Evolutionary conservation across 768 basidiomycete genomes (phyloP).

Genomic region (Leccinellum albellum): DNA sequence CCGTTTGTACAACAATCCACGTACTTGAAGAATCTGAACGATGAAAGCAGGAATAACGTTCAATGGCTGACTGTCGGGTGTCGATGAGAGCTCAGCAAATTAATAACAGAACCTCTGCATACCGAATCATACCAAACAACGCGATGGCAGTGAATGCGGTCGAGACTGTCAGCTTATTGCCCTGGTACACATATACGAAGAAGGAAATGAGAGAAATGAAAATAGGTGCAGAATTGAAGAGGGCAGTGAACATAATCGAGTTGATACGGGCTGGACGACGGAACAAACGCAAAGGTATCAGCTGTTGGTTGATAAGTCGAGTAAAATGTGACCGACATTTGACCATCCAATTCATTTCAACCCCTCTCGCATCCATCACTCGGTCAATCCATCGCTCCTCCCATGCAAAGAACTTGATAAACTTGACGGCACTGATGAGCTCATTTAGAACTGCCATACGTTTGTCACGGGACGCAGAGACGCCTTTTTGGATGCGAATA

Average conservation of each 20-base stretch:
- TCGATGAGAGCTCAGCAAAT: background rate
- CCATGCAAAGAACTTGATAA: slow-evolving; percentile 45
- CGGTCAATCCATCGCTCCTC: slow-evolving; percentile 43
- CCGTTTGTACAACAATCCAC: background rate
- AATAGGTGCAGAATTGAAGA: slow-evolving; percentile 78
- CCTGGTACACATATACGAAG: slow-evolving; percentile 64
- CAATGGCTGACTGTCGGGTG: slow-evolving; percentile 50
- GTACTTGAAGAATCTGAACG: slow-evolving; percentile 66
- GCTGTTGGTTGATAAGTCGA: background rate
- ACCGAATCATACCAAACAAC: slow-evolving; percentile 82
- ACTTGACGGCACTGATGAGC: slow-evolving; percentile 38
- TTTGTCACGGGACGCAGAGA: slow-evolving; percentile 36
- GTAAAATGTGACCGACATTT: slow-evolving; percentile 44
- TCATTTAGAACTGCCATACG: slow-evolving; percentile 45
- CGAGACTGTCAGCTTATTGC: slow-evolving; percentile 71
- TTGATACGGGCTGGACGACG: slow-evolving; percentile 60
- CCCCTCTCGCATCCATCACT: slow-evolving; percentile 46
- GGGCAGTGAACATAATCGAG: slow-evolving; percentile 59
- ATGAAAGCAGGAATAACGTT: slow-evolving; percentile 80
- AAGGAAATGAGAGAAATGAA: slow-evolving; percentile 80
- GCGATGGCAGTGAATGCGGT: slow-evolving; percentile 88
- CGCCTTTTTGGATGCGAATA: slow-evolving; percentile 35
- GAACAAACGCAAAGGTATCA: background rate
- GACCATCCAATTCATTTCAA: slow-evolving; percentile 75
- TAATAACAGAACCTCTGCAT: slow-evolving; percentile 6